These are phyloP conservation scores for Chaetomium sp. DNA, from an alignment of 2,329 filamentous ascomycete species.

Conservation along the genomic window DNA sequence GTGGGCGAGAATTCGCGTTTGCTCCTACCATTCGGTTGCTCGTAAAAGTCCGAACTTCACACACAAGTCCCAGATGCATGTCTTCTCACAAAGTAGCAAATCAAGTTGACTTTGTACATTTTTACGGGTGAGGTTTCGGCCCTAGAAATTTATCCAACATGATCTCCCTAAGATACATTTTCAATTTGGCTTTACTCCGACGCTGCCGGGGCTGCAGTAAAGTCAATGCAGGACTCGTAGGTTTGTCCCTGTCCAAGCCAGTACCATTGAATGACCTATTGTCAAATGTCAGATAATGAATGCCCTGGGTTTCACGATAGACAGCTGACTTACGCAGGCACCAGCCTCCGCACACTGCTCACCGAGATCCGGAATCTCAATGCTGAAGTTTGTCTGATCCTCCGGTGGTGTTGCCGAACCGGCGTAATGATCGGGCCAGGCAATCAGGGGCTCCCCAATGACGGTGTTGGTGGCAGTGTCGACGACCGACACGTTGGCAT, in stretches of 20 bases:
- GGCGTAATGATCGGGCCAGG: constrained; percentile 27
- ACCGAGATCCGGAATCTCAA: constrained; percentile 27
- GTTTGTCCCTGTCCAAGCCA: constrained; percentile 55
- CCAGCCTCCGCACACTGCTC: constrained; percentile 25
- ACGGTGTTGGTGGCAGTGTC: constrained; percentile 40
- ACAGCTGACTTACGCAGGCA: constrained; percentile 24
- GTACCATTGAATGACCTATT: constrained; percentile 52
- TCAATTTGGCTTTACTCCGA: neutral
- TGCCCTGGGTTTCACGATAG: neutral
- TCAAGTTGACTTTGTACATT: too few species aligned
- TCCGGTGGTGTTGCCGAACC: constrained; percentile 24
- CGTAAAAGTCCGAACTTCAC: too few species aligned
- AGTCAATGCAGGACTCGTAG: constrained; percentile 58
- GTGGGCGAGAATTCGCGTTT: too few species aligned
- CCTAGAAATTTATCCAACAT: too few species aligned
- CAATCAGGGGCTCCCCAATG: constrained; percentile 37
- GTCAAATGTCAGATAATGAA: too few species aligned
- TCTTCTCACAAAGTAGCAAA: too few species aligned
- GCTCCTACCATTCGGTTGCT: too few species aligned
- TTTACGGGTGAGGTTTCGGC: too few species aligned
- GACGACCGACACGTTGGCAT: constrained; percentile 44
- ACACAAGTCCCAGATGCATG: too few species aligned
- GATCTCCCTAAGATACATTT: too few species aligned
- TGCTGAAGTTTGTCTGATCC: constrained; percentile 28
- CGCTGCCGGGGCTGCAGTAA: constrained; percentile 27